phyloP scores from a whole-genome alignment of 2,329 filamentous ascomycete genomes.

The Plenodomus tracheiphilus region DNA sequence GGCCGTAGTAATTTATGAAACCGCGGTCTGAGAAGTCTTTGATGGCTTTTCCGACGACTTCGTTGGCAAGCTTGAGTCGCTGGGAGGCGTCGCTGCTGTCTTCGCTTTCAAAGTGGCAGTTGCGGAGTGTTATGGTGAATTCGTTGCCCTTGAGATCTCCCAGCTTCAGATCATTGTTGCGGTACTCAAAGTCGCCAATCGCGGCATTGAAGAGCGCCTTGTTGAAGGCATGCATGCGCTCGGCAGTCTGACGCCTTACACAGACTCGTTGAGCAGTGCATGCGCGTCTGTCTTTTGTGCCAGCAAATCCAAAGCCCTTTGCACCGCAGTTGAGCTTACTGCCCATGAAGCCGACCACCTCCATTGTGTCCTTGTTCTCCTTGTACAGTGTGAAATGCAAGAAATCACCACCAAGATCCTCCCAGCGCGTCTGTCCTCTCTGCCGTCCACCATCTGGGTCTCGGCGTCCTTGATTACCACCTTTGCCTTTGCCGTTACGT shows the following conservation, averaged over 20 bases:
- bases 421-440: constrained; percentile 56
- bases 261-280: constrained; percentile 84
- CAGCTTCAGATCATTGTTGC: constrained; percentile 71
- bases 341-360: constrained; percentile 76
- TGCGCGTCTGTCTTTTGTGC: constrained; percentile 87
- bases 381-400: constrained; percentile 93
- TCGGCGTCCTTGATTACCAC: constrained; percentile 26
- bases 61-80: constrained; percentile 51
- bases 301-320: constrained; percentile 78
- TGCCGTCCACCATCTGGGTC: constrained; percentile 26
- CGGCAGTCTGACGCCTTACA: constrained; percentile 61
- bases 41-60: constrained; percentile 63
- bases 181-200: constrained; percentile 81
- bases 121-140: constrained; percentile 88
- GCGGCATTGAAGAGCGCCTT: constrained; percentile 62
- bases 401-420: constrained; percentile 74
- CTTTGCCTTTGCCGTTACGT: constrained; percentile 37
- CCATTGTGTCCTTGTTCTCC: constrained; percentile 97
- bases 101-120: constrained; percentile 67
- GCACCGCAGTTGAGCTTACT: constrained; percentile 69
- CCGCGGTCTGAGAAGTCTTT: constrained; percentile 71
- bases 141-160: constrained; percentile 88
- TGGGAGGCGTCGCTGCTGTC: constrained; percentile 37
- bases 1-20: constrained; percentile 96
- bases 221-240: constrained; percentile 68